Evolutionary conservation across 345 rosid species (phyloP).

Genomic region (Acer negundo): DNA sequence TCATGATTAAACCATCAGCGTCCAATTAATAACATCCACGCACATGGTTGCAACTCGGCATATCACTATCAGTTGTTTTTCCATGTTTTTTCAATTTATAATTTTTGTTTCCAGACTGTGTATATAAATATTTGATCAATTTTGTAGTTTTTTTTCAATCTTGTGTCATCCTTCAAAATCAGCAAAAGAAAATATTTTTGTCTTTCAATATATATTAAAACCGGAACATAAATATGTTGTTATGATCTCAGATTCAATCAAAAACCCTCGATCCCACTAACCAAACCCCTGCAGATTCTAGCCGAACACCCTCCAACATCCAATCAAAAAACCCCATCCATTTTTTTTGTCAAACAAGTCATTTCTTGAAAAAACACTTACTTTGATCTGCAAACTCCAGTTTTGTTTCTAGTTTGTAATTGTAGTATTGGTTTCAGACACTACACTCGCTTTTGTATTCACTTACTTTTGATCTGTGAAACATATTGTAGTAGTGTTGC

Average conservation of each 20-base stretch:
- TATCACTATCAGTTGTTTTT: neutral
- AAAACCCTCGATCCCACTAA: conserved; percentile 23
- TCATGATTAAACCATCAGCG: conserved; percentile 14
- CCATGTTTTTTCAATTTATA: neutral
- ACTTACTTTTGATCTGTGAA: conserved; percentile 1
- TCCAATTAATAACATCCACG: conserved; percentile 13
- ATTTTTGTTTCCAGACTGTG: neutral
- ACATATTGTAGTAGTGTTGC: neutral
- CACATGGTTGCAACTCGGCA: conserved; percentile 16
- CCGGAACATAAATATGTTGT: neutral
- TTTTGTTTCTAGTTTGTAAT: neutral
- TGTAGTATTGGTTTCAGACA: neutral
- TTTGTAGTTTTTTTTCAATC: neutral
- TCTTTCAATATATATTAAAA: too few relatives aligned
- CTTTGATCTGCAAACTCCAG: conserved; percentile 22
- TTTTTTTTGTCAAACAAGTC: neutral
- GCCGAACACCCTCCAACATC: conserved; percentile 32
- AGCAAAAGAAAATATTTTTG: neutral
- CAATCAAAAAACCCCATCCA: conserved; percentile 36
- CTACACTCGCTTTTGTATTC: neutral
- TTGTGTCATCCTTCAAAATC: conserved; percentile 15
- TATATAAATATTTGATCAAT: neutral
- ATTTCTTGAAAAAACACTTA: conserved; percentile 3
- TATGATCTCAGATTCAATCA: conserved; percentile 24
- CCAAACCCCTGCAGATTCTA: neutral